Evolutionary conservation across 805 yeast species (phyloP).

Genomic region (Candida nanaspora): DNA sequence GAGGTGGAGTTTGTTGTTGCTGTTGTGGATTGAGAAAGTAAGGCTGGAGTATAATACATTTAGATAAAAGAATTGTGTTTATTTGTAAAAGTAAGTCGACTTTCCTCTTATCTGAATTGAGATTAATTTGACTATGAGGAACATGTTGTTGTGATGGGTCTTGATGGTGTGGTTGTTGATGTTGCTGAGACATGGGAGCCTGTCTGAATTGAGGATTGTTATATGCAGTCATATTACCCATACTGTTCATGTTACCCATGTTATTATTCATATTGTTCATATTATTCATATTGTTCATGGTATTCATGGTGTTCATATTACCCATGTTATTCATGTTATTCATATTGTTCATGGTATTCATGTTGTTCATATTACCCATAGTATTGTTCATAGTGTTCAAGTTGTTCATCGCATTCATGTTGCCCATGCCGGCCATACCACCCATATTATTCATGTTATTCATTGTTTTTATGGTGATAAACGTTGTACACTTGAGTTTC

Average conservation of each 20-base stretch:
- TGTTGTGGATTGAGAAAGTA: constrained; percentile 11
- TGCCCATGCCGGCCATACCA: no score
- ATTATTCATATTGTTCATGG: no score
- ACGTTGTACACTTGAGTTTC: no score
- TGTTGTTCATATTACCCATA: no score
- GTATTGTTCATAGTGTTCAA: no score
- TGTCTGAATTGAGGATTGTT: not conserved
- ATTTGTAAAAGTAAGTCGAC: constrained; percentile 28
- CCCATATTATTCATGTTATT: no score
- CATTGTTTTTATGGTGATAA: no score
- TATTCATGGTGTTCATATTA: no score
- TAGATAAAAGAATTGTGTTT: constrained; percentile 25
- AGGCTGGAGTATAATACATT: constrained; percentile 23
- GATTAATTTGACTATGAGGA: constrained; percentile 10
- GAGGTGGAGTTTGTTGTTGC: not conserved
- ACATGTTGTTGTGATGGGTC: not conserved
- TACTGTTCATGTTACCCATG: not conserved
- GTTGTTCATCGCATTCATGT: no score
- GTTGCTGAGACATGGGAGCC: not conserved
- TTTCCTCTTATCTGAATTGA: constrained; percentile 25
- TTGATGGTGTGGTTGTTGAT: not conserved
- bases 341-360: no score
- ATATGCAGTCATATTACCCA: no score
- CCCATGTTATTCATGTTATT: no score
- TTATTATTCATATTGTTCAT: not conserved